phyloP scores from a whole-genome alignment of 352 stramenopile species.

The Phytophthora parvispora region DNA sequence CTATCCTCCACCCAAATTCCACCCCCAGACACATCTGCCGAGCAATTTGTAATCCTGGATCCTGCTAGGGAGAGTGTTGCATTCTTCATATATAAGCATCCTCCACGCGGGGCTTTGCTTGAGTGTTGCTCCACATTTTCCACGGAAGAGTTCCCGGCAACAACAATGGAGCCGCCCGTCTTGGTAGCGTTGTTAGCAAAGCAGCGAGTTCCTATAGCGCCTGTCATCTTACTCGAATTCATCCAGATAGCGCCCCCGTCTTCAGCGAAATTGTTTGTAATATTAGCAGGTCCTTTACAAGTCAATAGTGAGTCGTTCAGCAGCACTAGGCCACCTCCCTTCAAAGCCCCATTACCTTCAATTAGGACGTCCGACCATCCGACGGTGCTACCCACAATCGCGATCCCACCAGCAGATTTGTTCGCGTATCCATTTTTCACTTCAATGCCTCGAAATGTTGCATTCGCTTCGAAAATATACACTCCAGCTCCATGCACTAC shows the following conservation, averaged over 20 bases:
- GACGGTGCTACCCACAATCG: slow-evolving; percentile 25
- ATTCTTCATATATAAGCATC: slow-evolving; percentile 21
- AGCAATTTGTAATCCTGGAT: slow-evolving; percentile 6
- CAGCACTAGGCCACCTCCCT: slow-evolving; percentile 33
- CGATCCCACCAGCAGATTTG: slow-evolving; percentile 27
- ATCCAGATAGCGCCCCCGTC: slow-evolving; percentile 29
- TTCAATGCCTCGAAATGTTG: slow-evolving; percentile 11
- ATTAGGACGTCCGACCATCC: slow-evolving; percentile 27
- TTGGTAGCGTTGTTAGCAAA: slow-evolving; percentile 17
- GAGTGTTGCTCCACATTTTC: slow-evolving; percentile 17
- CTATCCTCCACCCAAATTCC: slow-evolving; percentile 33
- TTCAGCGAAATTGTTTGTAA: slow-evolving; percentile 19
- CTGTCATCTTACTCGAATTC: slow-evolving; percentile 17
- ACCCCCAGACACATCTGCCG: slow-evolving; percentile 22
- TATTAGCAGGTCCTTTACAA: slow-evolving; percentile 11
- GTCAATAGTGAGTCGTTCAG: slow-evolving; percentile 16
- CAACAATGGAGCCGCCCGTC: slow-evolving; percentile 20
- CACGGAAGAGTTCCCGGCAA: slow-evolving; percentile 9
- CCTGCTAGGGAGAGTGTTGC: slow-evolving; percentile 12
- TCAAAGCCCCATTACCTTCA: slow-evolving; percentile 12
- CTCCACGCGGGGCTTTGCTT: slow-evolving; percentile 17
- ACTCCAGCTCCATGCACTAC: slow-evolving; percentile 43
- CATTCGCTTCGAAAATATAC: slow-evolving; percentile 26
- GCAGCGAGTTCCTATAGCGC: slow-evolving; percentile 11
- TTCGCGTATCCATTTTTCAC: slow-evolving; percentile 18